Evolutionary conservation across 768 basidiomycete genomes (phyloP), one percentile per base, ranked within the genome.

Genomic region (Tubosaeta brunneosetosa): DNA sequence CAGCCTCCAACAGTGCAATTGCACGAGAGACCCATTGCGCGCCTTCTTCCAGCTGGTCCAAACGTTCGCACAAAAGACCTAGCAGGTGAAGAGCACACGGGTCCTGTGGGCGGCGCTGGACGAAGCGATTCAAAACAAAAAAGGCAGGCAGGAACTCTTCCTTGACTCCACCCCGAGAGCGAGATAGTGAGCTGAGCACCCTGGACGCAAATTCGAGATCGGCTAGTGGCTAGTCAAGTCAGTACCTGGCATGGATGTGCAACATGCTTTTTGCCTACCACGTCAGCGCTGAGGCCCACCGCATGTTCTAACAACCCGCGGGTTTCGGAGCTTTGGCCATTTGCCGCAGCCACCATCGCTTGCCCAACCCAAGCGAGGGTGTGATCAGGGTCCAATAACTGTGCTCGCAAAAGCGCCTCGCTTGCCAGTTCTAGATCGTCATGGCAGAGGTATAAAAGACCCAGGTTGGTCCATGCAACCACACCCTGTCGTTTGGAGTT

Each of bases 301-400:
- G 86, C 86, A 68, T 94, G 88, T 54, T 84, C 83, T 31, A 93
- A 78, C 52, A 97, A 66, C 4, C 84, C 76, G 17, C 75, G 74
- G 3, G 89, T 84, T 50, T 93, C 86, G 5, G 64, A 58, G 29
- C 77, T 66, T 49, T 90, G 79, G 4, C 78, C 80, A 51, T 82
- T 81, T 31, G 70, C 64, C 16, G 74, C 77, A 42, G 88, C 88
- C 40, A 91, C 76, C 25, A 91, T 68, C 4, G 81, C 88, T 66
- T 94, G 94, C 1, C 93, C 97, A 19, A 95, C 76, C 97, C 97
- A 99, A 8, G 93, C 86, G 19, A 84, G 63, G 1, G 87, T 78
- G 70, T 85, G 87, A 63, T 98, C 95, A 7, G 95, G 91, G 72
- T 98, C 94, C 41, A 94, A 77, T 16, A 87, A 84, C 66, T 97